Conservation (phyloP, 805 yeast species). For the Suhomyces sp. region DNA sequence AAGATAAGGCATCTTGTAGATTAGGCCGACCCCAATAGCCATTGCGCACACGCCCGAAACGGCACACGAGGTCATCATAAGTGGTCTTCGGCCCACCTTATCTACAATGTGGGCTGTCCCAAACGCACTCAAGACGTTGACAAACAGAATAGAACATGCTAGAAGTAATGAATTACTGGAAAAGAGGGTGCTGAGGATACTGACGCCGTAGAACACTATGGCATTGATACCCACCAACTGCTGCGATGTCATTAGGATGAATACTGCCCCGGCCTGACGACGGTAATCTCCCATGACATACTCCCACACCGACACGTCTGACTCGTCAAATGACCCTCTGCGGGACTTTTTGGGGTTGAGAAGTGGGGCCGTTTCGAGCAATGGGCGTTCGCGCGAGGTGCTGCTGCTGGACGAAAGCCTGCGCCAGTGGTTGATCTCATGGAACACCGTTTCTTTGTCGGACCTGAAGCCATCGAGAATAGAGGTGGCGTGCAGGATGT, state of each 20-base stretch:
- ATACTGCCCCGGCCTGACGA: constrained; percentile 20
- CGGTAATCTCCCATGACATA: constrained; percentile 17
- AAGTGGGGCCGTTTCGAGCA: constrained; percentile 1
- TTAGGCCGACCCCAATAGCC: constrained; percentile 25
- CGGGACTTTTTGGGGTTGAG: constrained; percentile 13
- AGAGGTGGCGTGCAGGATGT: constrained; percentile 24
- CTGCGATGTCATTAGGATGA: constrained; percentile 36
- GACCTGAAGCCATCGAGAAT: constrained; percentile 29
- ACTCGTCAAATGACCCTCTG: constrained; percentile 30
- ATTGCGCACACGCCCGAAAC: constrained; percentile 23
- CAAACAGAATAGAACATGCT: constrained; percentile 15
- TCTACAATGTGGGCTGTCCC: constrained; percentile 17
- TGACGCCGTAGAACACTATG: constrained; percentile 23
- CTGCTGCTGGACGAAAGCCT: constrained; percentile 7
- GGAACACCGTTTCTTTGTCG: constrained; percentile 25
- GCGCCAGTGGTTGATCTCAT: constrained; percentile 39
- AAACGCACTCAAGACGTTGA: constrained; percentile 16
- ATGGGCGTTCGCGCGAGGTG: not conserved
- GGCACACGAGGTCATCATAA: constrained; percentile 24
- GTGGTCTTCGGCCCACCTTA: constrained; percentile 20
- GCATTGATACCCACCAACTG: constrained; percentile 32
- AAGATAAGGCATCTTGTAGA: constrained; percentile 9
- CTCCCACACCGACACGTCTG: constrained; percentile 17
- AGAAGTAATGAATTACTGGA: constrained; percentile 14
- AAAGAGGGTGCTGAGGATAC: constrained; percentile 12